phyloP scores from a whole-genome alignment of 106 monocot genomes.

The Dendrobium huoshanense region DNA sequence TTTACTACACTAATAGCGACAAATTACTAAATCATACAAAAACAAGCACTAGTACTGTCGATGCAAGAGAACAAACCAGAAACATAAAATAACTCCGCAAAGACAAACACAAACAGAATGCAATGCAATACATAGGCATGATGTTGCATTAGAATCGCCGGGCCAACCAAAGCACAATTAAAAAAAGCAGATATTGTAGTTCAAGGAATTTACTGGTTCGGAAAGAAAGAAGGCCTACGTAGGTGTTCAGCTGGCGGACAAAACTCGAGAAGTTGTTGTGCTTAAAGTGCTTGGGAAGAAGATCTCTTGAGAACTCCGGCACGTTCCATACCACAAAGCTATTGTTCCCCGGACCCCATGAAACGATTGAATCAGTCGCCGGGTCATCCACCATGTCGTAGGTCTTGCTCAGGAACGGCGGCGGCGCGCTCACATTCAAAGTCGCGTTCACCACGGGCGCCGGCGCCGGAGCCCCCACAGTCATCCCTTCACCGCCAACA shows the following conservation, averaged over 20 bases:
- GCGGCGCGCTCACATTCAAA: conserved; percentile 10
- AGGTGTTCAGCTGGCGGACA: conserved; percentile 58
- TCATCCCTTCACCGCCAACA: background rate
- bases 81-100: background rate
- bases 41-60: background rate
- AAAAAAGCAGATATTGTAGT: background rate
- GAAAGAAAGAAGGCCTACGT: conserved; percentile 19
- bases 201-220: background rate
- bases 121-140: background rate
- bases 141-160: background rate
- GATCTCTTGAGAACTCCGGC: conserved; percentile 38
- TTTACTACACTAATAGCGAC: too few species aligned
- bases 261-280: conserved; percentile 68
- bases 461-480: background rate
- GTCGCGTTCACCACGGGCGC: background rate
- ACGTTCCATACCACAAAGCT: conserved; percentile 49
- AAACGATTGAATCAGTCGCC: conserved; percentile 29
- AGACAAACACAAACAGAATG: background rate
- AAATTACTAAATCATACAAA: background rate
- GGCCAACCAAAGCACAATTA: background rate
- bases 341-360: conserved; percentile 40
- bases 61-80: background rate
- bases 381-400: conserved; percentile 46
- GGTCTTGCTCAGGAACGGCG: conserved; percentile 45
- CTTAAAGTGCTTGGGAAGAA: conserved; percentile 67